Evolutionary conservation across 345 rosid species (phyloP).

Genomic region (Anacardium occidentale): DNA sequence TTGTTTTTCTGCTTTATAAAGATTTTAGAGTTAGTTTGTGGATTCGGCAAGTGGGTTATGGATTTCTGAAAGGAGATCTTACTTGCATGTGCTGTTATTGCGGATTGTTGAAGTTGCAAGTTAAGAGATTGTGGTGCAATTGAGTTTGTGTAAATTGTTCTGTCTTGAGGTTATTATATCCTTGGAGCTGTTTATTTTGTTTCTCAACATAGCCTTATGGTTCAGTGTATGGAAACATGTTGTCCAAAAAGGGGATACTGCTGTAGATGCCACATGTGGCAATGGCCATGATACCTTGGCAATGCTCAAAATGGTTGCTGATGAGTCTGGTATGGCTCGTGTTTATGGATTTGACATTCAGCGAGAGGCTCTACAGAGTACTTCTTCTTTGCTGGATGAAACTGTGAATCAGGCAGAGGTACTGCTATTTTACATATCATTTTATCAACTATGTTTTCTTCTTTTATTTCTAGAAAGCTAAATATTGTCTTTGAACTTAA

Average conservation of each 20-base stretch:
- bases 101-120: not conserved
- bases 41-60: too few relatives aligned
- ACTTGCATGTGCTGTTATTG: not conserved
- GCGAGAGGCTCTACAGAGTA: conserved; percentile 54
- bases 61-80: too few relatives aligned
- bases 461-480: not conserved
- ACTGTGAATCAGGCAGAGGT: conserved; percentile 58
- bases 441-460: not conserved
- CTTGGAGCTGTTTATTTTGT: not conserved
- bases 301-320: conserved; percentile 66
- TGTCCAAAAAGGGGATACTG: conserved; percentile 65
- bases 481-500: not conserved
- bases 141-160: not conserved
- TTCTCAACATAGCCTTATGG: not conserved
- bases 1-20: too few relatives aligned
- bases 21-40: too few relatives aligned
- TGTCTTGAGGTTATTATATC: not conserved
- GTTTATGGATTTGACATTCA: conserved; percentile 88
- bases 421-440: not conserved
- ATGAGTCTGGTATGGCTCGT: conserved; percentile 52
- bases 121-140: not conserved
- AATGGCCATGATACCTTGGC: conserved; percentile 83
- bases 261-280: conserved; percentile 86
- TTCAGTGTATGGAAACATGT: conserved; percentile 76
- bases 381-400: conserved; percentile 53